These are phyloP conservation scores for Plasmodium cynomolgi DNA, from an alignment of 169 alveolate genomes.

Conservation along the genomic window DNA sequence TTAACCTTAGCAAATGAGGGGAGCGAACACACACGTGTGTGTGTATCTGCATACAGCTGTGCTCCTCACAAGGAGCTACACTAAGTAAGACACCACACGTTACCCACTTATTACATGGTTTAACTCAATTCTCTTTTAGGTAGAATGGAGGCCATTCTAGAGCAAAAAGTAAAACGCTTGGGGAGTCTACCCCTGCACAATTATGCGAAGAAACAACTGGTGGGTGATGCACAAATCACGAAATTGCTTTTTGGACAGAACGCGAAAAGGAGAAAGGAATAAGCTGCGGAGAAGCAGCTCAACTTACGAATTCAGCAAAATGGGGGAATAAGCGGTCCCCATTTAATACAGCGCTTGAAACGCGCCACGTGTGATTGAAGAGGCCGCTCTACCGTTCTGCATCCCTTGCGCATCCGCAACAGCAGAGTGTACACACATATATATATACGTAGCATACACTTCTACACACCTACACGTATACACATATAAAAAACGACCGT, in stretches of 20 bases:
- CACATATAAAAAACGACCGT: neutral
- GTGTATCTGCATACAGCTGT: neutral
- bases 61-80: neutral
- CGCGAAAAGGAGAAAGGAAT: neutral
- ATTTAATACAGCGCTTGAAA: neutral
- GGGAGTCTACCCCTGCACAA: neutral
- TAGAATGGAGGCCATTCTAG: neutral
- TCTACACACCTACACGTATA: neutral
- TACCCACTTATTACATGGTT: neutral
- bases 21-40: neutral
- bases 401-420: neutral
- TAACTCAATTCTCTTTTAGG: neutral
- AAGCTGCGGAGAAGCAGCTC: neutral
- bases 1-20: neutral
- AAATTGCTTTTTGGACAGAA: neutral
- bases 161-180: neutral
- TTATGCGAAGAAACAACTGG: neutral
- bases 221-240: neutral
- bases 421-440: neutral
- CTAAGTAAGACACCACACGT: neutral
- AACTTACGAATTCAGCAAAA: neutral
- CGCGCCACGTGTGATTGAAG: neutral
- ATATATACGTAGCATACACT: neutral
- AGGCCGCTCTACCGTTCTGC: neutral
- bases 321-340: neutral